Conservation (phyloP, 371 early-diverging fungal genomes). For the Mycotypha africana region DNA sequence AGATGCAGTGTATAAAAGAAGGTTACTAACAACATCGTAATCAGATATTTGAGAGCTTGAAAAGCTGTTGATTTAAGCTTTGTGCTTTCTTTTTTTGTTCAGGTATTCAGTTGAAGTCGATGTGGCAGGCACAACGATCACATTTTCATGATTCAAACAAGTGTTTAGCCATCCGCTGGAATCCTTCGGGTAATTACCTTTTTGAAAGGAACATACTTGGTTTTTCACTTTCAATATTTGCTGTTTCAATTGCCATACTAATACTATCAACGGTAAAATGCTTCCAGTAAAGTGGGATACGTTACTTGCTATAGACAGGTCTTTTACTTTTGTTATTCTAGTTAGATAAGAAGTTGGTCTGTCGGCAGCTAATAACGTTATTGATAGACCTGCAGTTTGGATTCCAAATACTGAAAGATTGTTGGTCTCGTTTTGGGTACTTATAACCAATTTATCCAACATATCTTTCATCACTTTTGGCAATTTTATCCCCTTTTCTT, state of each 20-base stretch:
- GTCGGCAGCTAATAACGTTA: slow-evolving; percentile 7
- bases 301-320: slow-evolving; percentile 3
- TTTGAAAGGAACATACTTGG: background rate
- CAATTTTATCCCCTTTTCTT: slow-evolving; percentile 12
- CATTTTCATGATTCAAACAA: slow-evolving; percentile 1
- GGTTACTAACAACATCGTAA: too few species aligned
- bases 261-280: slow-evolving; percentile 6
- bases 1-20: too few species aligned
- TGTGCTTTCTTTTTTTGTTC: too few species aligned
- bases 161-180: slow-evolving; percentile 2
- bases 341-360: slow-evolving; percentile 6
- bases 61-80: too few species aligned
- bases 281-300: slow-evolving; percentile 3
- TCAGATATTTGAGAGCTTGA: too few species aligned
- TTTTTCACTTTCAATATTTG: slow-evolving; percentile 7
- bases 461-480: slow-evolving; percentile 14
- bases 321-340: slow-evolving; percentile 6
- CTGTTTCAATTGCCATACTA: slow-evolving; percentile 9
- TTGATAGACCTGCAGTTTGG: slow-evolving; percentile 5
- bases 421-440: slow-evolving; percentile 5
- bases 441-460: slow-evolving; percentile 4
- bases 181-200: background rate
- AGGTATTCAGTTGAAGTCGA: slow-evolving; percentile 3
- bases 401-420: slow-evolving; percentile 6
- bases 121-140: slow-evolving; percentile 1